phyloP scores from a whole-genome alignment of 2,329 filamentous ascomycete species.

The Grosmannia huntii region DNA sequence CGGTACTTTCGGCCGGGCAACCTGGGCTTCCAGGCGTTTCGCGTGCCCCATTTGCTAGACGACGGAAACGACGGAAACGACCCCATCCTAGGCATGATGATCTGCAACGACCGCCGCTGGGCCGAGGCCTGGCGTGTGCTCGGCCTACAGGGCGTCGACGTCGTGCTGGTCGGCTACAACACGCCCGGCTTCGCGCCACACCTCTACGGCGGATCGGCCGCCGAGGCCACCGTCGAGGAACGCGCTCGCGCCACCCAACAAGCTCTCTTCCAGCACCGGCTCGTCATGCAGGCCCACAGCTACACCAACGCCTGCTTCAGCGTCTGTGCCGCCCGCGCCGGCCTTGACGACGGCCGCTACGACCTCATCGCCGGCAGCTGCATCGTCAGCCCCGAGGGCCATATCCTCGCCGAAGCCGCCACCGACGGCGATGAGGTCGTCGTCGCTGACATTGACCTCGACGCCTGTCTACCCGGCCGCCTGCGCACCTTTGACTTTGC shows the following conservation, averaged over 20 bases:
- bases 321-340: slow-evolving; percentile 32
- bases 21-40: slow-evolving; percentile 39
- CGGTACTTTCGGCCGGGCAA: slow-evolving; percentile 39
- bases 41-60: slow-evolving; percentile 32
- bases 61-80: slow-evolving; percentile 27
- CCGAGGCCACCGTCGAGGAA: slow-evolving; percentile 23
- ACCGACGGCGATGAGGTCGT: slow-evolving; percentile 32
- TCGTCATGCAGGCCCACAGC: slow-evolving; percentile 35
- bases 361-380: slow-evolving; percentile 33
- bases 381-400: slow-evolving; percentile 28
- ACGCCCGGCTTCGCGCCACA: slow-evolving; percentile 33
- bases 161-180: slow-evolving; percentile 33
- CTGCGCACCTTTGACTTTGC: slow-evolving; percentile 12
- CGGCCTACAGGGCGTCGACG: slow-evolving; percentile 35
- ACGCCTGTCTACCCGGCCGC: slow-evolving; percentile 9
- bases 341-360: slow-evolving; percentile 32
- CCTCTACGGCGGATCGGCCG: slow-evolving; percentile 29
- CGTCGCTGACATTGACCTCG: slow-evolving; percentile 10
- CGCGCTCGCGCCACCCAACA: slow-evolving; percentile 24
- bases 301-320: slow-evolving; percentile 39
- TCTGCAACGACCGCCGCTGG: slow-evolving; percentile 42
- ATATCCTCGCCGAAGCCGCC: slow-evolving; percentile 33
- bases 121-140: slow-evolving; percentile 37
- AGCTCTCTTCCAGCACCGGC: slow-evolving; percentile 35
- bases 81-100: slow-evolving; percentile 39